Conservation (phyloP, 306 rosid genomes). For the Vigna nakashimae region DNA sequence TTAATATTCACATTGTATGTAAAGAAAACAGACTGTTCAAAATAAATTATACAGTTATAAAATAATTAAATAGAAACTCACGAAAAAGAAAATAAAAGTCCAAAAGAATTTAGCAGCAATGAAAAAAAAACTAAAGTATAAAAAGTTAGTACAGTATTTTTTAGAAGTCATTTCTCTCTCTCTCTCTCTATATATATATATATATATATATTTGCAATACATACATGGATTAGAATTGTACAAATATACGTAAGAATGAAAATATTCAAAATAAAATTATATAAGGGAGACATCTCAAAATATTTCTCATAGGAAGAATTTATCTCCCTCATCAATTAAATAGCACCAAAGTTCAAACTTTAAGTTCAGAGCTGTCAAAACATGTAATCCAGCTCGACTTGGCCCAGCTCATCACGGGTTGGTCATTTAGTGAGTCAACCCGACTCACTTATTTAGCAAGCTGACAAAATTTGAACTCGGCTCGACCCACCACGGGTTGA, state of each 20-base stretch:
- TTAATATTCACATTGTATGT: not conserved
- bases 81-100: not conserved
- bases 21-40: no score
- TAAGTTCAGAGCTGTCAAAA: no score
- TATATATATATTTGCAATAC: no score
- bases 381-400: fast-evolving
- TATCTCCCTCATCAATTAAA: not conserved
- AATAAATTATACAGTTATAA: not conserved
- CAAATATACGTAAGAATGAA: not conserved
- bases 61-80: not conserved
- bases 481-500: no score
- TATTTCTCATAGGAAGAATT: not conserved
- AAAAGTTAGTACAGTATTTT: not conserved
- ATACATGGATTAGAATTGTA: not conserved
- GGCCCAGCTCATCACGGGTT: no score
- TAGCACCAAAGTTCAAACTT: not conserved
- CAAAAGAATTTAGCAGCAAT: not conserved
- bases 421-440: no score
- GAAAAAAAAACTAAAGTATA: not conserved
- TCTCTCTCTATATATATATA: not conserved
- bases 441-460: no score
- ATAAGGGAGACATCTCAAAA: not conserved
- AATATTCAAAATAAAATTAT: not conserved
- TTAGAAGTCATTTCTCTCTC: not conserved
- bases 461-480: no score